A percentile compares a stretch with the other conserved stretches of the same genome.
These are phyloP conservation scores for Symbiodinium pilosum DNA, from an alignment of 73 alveolate species.

Conservation along the genomic window DNA sequence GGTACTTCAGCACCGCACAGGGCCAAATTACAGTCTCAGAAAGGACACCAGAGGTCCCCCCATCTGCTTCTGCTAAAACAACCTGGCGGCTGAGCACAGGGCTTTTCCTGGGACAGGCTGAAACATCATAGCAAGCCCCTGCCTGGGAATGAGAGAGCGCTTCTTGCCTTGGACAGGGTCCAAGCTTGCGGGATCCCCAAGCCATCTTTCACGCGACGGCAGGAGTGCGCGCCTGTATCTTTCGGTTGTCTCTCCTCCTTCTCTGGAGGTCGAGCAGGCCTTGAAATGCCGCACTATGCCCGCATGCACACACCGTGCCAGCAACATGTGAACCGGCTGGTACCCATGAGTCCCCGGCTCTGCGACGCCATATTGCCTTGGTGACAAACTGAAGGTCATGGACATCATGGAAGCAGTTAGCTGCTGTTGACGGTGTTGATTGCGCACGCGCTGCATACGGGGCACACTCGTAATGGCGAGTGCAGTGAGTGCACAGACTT, in stretches of 20 bases:
- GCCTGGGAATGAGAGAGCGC: conserved; percentile 93
- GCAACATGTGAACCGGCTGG: not conserved
- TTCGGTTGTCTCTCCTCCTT: conserved; percentile 77
- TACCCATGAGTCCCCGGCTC: not conserved
- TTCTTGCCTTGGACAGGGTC: conserved; percentile 12
- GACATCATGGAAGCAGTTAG: not conserved
- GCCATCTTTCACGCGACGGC: not conserved
- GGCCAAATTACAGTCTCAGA: not conserved
- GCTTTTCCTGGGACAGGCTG: not conserved
- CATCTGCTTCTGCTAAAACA: conserved; percentile 1
- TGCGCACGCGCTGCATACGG: too few relatives aligned
- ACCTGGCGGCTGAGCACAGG: not conserved
- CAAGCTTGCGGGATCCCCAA: not conserved
- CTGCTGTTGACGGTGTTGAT: not conserved
- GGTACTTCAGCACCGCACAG: conserved; percentile 22
- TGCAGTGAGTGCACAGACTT: too few relatives aligned
- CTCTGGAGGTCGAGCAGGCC: conserved; percentile 43
- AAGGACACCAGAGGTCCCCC: not conserved
- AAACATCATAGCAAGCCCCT: not conserved
- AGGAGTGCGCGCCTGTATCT: conserved; percentile 57
- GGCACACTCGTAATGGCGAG: too few relatives aligned
- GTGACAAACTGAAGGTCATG: not conserved
- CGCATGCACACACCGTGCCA: not conserved
- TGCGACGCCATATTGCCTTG: not conserved
- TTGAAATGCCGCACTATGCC: not conserved